These are phyloP conservation scores for Chlorella ohadii DNA, from an alignment of 139 green algal species.

Conservation along the genomic window DNA sequence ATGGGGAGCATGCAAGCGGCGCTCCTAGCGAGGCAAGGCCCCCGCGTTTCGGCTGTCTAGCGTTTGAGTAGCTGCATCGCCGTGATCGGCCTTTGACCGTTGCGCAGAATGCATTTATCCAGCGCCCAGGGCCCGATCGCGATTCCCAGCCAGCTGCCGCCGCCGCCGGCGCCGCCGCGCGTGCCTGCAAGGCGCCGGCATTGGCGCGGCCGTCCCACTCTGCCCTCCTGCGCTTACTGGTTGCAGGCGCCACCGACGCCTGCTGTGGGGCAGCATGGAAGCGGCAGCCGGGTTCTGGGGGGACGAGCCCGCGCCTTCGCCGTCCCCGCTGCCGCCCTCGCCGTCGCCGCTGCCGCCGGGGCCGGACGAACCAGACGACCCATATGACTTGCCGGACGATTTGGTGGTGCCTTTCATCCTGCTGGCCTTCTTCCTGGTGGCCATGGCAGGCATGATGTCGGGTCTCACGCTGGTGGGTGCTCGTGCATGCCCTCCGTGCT, in stretches of 20 bases:
- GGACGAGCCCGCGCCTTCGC: background rate
- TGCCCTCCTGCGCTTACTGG: too few species aligned
- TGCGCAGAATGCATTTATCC: too few species aligned
- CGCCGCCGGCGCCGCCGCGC: background rate
- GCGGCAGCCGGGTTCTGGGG: too few species aligned
- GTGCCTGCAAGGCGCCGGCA: background rate
- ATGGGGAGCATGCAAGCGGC: background rate
- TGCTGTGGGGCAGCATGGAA: too few species aligned
- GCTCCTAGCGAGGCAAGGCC: background rate
- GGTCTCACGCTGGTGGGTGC: background rate
- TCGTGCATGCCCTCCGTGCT: too few species aligned
- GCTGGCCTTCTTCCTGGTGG: constrained; percentile 8
- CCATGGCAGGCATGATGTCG: constrained; percentile 9
- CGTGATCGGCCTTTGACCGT: too few species aligned
- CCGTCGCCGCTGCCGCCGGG: background rate
- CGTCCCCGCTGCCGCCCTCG: background rate
- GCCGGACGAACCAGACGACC: background rate
- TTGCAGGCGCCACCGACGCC: too few species aligned
- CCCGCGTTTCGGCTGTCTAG: too few species aligned
- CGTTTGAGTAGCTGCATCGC: too few species aligned
- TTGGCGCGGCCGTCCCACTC: too few species aligned
- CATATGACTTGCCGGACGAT: background rate
- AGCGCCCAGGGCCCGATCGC: too few species aligned
- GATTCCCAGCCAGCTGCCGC: background rate
- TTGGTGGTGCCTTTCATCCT: constrained; percentile 1